Evolutionary conservation across 805 yeast species (phyloP).

Genomic region (Myxozyma vanderwaltii): DNA sequence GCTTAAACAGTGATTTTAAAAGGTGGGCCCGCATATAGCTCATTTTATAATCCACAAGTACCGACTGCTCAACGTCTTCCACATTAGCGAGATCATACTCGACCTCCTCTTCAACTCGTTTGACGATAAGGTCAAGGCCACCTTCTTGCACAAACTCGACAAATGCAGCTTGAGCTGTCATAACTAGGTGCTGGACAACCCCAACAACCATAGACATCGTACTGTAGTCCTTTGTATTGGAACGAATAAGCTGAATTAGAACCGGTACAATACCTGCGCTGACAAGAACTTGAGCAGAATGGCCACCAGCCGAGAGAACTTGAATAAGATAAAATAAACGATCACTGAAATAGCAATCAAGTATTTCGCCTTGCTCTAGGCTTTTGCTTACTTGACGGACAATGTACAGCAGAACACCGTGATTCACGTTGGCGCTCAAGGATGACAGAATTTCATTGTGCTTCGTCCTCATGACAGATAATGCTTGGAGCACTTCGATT

Average conservation of each 20-base stretch:
- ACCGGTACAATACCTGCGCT: conserved; percentile 76
- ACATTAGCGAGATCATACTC: conserved; percentile 37
- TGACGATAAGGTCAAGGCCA: conserved; percentile 67
- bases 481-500: conserved; percentile 65
- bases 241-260: conserved; percentile 60
- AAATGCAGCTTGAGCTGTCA: conserved; percentile 49
- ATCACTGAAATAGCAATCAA: conserved; percentile 52
- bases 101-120: conserved; percentile 63
- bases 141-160: conserved; percentile 63
- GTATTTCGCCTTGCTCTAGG: conserved; percentile 47
- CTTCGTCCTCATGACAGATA: conserved; percentile 67
- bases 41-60: conserved; percentile 38
- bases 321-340: conserved; percentile 64
- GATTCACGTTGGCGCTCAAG: conserved; percentile 82
- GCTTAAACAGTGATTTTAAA: conserved; percentile 61
- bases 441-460: conserved; percentile 76
- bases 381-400: conserved; percentile 62
- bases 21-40: conserved; percentile 43
- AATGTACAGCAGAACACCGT: conserved; percentile 76
- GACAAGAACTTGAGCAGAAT: conserved; percentile 50
- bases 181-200: conserved; percentile 50
- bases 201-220: conserved; percentile 66
- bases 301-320: conserved; percentile 56
- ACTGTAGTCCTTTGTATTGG: conserved; percentile 52
- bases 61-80: conserved; percentile 22